Evolutionary conservation across 306 rosid species (phyloP).

Genomic region (Vigna trinervia): DNA sequence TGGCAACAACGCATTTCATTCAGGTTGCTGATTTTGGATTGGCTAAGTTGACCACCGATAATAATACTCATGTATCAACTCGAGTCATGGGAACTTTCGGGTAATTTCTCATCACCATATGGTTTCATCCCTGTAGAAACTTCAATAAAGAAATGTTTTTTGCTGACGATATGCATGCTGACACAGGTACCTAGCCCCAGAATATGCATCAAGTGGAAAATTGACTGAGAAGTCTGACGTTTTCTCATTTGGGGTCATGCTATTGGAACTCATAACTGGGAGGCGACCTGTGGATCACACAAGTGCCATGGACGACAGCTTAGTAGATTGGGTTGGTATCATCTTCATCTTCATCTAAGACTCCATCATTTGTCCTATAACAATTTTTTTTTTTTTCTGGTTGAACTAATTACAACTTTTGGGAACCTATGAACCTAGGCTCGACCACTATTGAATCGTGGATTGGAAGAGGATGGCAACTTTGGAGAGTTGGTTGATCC

Average conservation of each 20-base stretch:
- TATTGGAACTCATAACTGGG: conserved; percentile 83
- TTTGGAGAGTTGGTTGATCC: conserved; percentile 69
- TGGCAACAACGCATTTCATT: conserved; percentile 14
- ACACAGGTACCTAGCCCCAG: conserved; percentile 91
- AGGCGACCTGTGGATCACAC: conserved; percentile 75
- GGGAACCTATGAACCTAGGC: conserved; percentile 60
- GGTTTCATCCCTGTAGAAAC: conserved; percentile 11
- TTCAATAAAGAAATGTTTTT: neutral
- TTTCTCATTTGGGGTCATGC: conserved; percentile 92
- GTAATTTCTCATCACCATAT: conserved; percentile 47
- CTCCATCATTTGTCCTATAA: neutral
- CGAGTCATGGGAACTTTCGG: conserved; percentile 97
- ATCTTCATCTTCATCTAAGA: neutral
- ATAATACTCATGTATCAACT: conserved; percentile 86
- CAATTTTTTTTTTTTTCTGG: neutral
- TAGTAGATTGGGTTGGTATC: conserved; percentile 91
- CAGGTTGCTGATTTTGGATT: conserved; percentile 98
- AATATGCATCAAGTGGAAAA: conserved; percentile 95
- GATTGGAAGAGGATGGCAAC: conserved; percentile 69
- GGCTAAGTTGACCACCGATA: conserved; percentile 82
- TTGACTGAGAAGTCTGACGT: conserved; percentile 90
- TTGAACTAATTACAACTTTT: conserved; percentile 6
- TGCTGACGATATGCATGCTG: neutral
- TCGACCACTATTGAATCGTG: conserved; percentile 67
- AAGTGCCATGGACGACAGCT: conserved; percentile 72